phyloP scores from a whole-genome alignment of 805 yeast genomes.

The Lachancea thermotolerans region DNA sequence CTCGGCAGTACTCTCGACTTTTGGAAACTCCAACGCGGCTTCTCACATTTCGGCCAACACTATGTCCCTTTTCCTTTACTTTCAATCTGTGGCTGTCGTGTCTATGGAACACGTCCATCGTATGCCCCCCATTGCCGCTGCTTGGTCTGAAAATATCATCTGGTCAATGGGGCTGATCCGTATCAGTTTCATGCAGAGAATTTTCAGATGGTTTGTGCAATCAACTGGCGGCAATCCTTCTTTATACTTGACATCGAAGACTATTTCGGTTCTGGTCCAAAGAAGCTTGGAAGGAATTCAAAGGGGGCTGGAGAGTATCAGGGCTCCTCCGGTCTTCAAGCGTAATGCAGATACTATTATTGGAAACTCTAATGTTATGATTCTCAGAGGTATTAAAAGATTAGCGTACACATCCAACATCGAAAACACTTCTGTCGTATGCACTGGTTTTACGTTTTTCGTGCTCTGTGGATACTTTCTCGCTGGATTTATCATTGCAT shows the following conservation, averaged over 20 bases:
- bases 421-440: slow-evolving; percentile 77
- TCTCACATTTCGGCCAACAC: slow-evolving; percentile 85
- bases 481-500: slow-evolving; percentile 49
- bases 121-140: slow-evolving; percentile 85
- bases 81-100: slow-evolving; percentile 81
- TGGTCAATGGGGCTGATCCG: slow-evolving; percentile 93
- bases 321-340: slow-evolving; percentile 25
- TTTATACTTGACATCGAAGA: slow-evolving; percentile 52
- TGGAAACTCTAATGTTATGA: slow-evolving; percentile 54
- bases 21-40: slow-evolving; percentile 85
- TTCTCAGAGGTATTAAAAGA: slow-evolving; percentile 82
- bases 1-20: slow-evolving; percentile 75
- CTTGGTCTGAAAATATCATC: slow-evolving; percentile 87
- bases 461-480: slow-evolving; percentile 68
- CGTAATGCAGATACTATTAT: slow-evolving; percentile 35
- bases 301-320: slow-evolving; percentile 28
- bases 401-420: slow-evolving; percentile 69
- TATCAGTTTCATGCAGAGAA: slow-evolving; percentile 73
- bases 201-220: slow-evolving; percentile 79
- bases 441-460: slow-evolving; percentile 84
- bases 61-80: slow-evolving; percentile 73
- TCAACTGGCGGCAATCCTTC: slow-evolving; percentile 86
- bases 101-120: slow-evolving; percentile 79
- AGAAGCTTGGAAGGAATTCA: slow-evolving; percentile 28
- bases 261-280: slow-evolving; percentile 69